Base-by-base conservation (phyloP, 1,139 yeast genomes). In the Suhomyces terraborum region DNA sequence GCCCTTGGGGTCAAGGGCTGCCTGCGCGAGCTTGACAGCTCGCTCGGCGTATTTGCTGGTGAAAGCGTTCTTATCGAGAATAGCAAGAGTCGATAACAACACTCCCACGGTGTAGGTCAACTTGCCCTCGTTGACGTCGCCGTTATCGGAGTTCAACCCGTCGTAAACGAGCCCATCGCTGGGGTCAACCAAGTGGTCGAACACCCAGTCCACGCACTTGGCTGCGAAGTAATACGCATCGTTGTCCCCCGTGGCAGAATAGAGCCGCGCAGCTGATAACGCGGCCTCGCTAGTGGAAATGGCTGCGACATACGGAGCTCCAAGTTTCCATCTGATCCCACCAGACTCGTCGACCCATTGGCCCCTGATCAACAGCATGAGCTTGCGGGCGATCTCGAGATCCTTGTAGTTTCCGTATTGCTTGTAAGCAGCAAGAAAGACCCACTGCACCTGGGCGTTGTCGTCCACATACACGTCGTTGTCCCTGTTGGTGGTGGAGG, bases 371-470 rank as follows among this genome's bases (percentile, higher is more conserved):
- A 45, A 43, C 20, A 16, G 35, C 45, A 50, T 42, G 24, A 47
- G 27, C 20, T 29, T 28, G 27, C 32, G 29, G 10, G 50, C 53
- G 2, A 35, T 26, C 10, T 23, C 28, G 25, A 48, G 35, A 28
- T 47, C 34, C 16, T 34, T 34, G 14, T 37, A 33, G 31, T 47
- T 42, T 4, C 36, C 25, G 1, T 46, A 42, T 13, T 20, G 24
- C 12, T 36, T 34, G 29, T 44, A 46, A n/a, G 52, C 47, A 4
- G 42, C 47, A 17, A 45, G 33, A 26, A 40, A 45, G 18, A 47
- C 53, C 54, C 54, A 51, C 34, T 43, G 35, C 6, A 48, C 46
- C 34, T 51, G 54, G 22, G 52, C 48, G 28, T 51, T 48, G 40
- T 51, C 54, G 27, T 51, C 54, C 8, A 44, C 45, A 25, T 49